These are phyloP conservation scores for Cryptococcus sp. DNA, from an alignment of 1,284 basidiomycete species.

Conservation along the genomic window DNA sequence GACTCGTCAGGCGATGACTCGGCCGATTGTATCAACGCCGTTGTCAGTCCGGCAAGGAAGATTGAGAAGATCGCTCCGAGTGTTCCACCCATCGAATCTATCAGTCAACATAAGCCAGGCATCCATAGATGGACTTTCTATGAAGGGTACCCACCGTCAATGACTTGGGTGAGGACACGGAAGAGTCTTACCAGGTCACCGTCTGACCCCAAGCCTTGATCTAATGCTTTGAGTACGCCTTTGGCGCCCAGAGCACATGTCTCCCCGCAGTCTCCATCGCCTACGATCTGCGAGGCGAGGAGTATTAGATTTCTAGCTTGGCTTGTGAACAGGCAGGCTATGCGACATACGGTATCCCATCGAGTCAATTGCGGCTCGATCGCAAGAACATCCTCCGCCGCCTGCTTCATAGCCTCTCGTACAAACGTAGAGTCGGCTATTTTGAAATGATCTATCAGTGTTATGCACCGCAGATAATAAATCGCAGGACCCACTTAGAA, in stretches of 20 bases:
- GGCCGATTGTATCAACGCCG: conserved; percentile 32
- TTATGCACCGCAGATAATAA: no score
- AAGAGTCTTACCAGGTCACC: conserved; percentile 47
- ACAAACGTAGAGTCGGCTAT: conserved; percentile 20
- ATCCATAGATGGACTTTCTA: no score
- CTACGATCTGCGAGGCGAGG: conserved; percentile 24
- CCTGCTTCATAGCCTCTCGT: conserved; percentile 31
- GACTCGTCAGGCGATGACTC: conserved; percentile 3
- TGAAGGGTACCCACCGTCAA: conserved; percentile 48
- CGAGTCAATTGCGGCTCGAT: conserved; percentile 55
- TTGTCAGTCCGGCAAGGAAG: conserved; percentile 49
- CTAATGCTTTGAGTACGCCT: conserved; percentile 38
- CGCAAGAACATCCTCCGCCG: conserved; percentile 41
- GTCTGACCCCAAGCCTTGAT: conserved; percentile 35
- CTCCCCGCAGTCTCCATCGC: conserved; percentile 52
- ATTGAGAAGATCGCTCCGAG: conserved; percentile 51
- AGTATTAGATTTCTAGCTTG: background rate
- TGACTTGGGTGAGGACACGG: conserved; percentile 47
- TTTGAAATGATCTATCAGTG: no score
- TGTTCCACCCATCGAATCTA: conserved; percentile 48
- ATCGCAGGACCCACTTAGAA: conserved; percentile 19
- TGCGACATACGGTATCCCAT: conserved; percentile 53
- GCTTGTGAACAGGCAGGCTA: background rate
- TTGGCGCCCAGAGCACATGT: conserved; percentile 48
- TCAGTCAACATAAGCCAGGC: background rate